phyloP scores from a whole-genome alignment of 1,284 basidiomycete species.

The Mycena sp. region DNA sequence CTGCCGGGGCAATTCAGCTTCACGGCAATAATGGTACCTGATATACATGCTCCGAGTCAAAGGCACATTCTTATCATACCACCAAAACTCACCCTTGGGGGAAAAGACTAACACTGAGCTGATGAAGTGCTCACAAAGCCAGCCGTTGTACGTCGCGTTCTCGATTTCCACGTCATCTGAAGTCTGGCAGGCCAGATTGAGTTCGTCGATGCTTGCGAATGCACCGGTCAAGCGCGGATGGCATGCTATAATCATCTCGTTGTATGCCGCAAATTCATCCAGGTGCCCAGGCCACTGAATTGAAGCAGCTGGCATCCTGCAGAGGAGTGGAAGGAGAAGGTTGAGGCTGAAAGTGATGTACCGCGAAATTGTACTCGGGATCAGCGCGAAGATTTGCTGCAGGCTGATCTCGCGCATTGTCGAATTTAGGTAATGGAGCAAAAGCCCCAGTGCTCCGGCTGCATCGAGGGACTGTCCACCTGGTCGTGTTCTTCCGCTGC shows the following conservation, averaged over 20 bases:
- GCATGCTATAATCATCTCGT: constrained; percentile 40
- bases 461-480: not conserved
- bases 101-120: constrained; percentile 40
- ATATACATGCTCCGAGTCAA: too few relatives aligned
- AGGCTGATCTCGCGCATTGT: constrained; percentile 15
- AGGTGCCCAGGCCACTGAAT: constrained; percentile 44
- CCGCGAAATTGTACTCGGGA: constrained; percentile 40
- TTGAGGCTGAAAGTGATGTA: constrained; percentile 31
- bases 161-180: constrained; percentile 50
- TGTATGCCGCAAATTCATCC: constrained; percentile 42
- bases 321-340: constrained; percentile 30
- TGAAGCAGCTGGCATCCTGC: constrained; percentile 37
- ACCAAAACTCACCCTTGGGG: constrained; percentile 8
- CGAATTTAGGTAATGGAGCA: constrained; percentile 54
- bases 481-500: not conserved
- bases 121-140: constrained; percentile 52
- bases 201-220: constrained; percentile 50
- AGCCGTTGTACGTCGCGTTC: constrained; percentile 61
- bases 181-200: constrained; percentile 40
- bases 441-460: not conserved
- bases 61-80: too few relatives aligned
- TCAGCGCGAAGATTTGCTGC: constrained; percentile 40
- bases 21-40: too few relatives aligned
- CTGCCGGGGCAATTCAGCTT: too few relatives aligned
- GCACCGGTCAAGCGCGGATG: constrained; percentile 52